A percentile compares a stretch with the other conserved stretches of the same genome.
phyloP scores from a whole-genome alignment of 163 green algal species.

The Chloroidium sp. region DNA sequence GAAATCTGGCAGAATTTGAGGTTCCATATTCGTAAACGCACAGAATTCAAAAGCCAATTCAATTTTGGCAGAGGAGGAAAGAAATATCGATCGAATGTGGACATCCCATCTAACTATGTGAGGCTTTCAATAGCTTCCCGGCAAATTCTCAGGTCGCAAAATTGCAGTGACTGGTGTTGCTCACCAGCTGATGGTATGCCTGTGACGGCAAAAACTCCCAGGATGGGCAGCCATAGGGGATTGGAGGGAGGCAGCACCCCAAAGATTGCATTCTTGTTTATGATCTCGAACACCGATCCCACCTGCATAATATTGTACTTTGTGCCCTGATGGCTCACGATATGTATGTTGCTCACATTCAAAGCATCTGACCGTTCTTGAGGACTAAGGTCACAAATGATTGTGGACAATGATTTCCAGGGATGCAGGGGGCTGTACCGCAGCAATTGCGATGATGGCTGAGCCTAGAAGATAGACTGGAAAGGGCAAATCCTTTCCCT shows the following conservation, averaged over 20 bases:
- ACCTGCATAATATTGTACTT: constrained; percentile 26
- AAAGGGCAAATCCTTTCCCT: constrained; percentile 45
- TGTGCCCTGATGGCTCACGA: not conserved
- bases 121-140: not conserved
- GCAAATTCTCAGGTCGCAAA: constrained; percentile 12
- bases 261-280: constrained; percentile 66
- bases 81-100: too few species aligned
- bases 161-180: constrained; percentile 1
- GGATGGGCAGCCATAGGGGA: constrained; percentile 51
- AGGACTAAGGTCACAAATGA: not conserved
- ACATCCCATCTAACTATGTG: too few species aligned
- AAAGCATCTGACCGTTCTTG: not conserved
- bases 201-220: constrained; percentile 59
- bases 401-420: not conserved
- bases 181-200: constrained; percentile 43
- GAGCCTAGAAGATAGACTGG: constrained; percentile 54
- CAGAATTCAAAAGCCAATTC: too few species aligned
- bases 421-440: constrained; percentile 19
- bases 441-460: constrained; percentile 54
- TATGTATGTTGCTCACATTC: not conserved
- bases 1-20: too few species aligned
- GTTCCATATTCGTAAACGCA: too few species aligned
- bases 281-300: constrained; percentile 67
- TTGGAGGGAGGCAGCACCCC: constrained; percentile 48
- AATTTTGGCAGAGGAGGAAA: too few species aligned